A percentile compares a stretch with the other conserved stretches of the same genome.
Evolutionary conservation across 306 rosid genomes (phyloP).

Genomic region (Hippophae tibetana): DNA sequence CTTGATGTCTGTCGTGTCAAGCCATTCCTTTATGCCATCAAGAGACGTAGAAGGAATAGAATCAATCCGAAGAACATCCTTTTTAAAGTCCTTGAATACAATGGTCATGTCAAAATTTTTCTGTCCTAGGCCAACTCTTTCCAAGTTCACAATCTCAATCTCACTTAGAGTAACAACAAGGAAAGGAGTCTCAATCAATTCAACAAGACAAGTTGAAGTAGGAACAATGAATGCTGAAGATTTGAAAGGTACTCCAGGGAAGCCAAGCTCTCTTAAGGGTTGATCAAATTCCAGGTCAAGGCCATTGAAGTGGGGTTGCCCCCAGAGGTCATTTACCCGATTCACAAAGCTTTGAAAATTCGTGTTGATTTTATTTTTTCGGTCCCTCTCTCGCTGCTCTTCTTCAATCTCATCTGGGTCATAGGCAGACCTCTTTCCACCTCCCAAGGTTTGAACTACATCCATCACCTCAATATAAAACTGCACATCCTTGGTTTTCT

Average conservation of each 20-base stretch:
- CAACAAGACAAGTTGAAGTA: slow-evolving; percentile 31
- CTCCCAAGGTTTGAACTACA: slow-evolving; percentile 30
- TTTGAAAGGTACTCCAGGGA: slow-evolving; percentile 37
- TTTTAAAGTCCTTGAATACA: slow-evolving; percentile 32
- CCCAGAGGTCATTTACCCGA: slow-evolving; percentile 31
- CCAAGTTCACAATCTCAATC: slow-evolving; percentile 31
- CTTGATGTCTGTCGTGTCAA: slow-evolving; percentile 30
- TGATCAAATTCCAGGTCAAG: slow-evolving; percentile 34
- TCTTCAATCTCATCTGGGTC: slow-evolving; percentile 39
- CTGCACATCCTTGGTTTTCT: slow-evolving; percentile 34
- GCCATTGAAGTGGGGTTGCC: slow-evolving; percentile 23
- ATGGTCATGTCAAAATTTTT: slow-evolving; percentile 29
- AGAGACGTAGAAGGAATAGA: slow-evolving; percentile 32
- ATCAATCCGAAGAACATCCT: slow-evolving; percentile 29
- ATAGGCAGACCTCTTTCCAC: slow-evolving; percentile 27
- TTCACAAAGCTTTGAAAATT: slow-evolving; percentile 31
- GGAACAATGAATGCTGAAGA: slow-evolving; percentile 32
- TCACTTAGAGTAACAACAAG: slow-evolving; percentile 30
- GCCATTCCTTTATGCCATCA: slow-evolving; percentile 34
- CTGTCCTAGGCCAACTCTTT: slow-evolving; percentile 34
- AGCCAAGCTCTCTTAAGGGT: slow-evolving; percentile 35
- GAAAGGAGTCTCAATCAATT: slow-evolving; percentile 32
- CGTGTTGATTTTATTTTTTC: slow-evolving; percentile 29
- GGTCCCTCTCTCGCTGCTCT: slow-evolving; percentile 31
- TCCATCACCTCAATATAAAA: slow-evolving; percentile 33